phyloP scores from a whole-genome alignment of 345 rosid genomes.

The Noccaea caerulescens region DNA sequence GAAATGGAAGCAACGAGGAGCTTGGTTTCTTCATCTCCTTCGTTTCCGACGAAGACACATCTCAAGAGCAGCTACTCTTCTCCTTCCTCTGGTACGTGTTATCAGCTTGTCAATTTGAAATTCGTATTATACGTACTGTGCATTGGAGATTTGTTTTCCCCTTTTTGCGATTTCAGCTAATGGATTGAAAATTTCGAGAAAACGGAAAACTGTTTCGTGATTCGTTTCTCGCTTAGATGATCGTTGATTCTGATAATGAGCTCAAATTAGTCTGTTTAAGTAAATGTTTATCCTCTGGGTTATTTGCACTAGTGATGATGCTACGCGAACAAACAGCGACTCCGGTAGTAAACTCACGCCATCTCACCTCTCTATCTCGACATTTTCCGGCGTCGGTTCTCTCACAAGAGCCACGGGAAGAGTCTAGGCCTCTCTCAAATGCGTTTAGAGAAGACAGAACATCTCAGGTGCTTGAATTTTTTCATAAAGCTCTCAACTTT shows the following conservation, averaged over 20 bases:
- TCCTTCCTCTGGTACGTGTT: constrained; percentile 55
- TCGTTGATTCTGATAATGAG: neutral
- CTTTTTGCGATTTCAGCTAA: neutral
- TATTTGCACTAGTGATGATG: constrained; percentile 56
- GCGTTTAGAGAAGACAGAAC: constrained; percentile 56
- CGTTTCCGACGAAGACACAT: constrained; percentile 58
- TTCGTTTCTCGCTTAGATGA: constrained; percentile 12
- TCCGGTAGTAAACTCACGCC: constrained; percentile 54
- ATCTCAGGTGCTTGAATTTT: constrained; percentile 51
- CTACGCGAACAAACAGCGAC: constrained; percentile 62
- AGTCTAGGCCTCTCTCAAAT: constrained; percentile 51
- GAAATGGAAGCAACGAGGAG: constrained; percentile 73
- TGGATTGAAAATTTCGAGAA: neutral
- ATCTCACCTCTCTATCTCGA: constrained; percentile 56
- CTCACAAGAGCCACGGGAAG: constrained; percentile 77
- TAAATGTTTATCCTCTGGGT: constrained; percentile 5
- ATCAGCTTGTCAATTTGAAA: neutral
- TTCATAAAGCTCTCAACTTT: constrained; percentile 25
- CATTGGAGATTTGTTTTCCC: too few species aligned
- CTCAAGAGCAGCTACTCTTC: constrained; percentile 51
- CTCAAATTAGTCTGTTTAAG: neutral
- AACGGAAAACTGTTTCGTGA: constrained; percentile 2
- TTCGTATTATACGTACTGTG: neutral
- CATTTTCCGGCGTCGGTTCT: constrained; percentile 73
- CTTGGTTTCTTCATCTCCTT: constrained; percentile 67